Base-by-base conservation (phyloP, 768 basidiomycete species). In the Botryobasidium botryosum region DNA sequence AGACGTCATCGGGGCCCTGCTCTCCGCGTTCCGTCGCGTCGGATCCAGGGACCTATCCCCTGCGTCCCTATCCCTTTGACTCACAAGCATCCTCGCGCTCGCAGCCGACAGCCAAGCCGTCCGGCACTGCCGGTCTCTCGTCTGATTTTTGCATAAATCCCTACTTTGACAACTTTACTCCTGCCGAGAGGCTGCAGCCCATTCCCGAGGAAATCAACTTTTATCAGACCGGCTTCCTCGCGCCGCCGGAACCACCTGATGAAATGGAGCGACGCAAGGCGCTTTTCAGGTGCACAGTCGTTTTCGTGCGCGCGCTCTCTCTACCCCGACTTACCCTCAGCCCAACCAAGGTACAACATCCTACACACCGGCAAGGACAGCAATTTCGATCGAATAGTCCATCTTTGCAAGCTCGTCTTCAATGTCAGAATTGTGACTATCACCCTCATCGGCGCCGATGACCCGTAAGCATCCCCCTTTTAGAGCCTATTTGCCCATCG, bases 351-450 rank as follows among this genome's bases (percentile, higher is more conserved):
- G 51, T 91, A 86, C 64, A 87, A 88, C 53, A 81, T 94, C 40
- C 78, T 86, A 72, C 75, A 83, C 51, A 90, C 87, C 0, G 75
- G 77, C 13, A 67, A 77, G 6, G 91, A 96, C 58, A 66, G 74
- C 50, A 91, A 92, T 57, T 94, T 96, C 56, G 90, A 94, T 60
- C 74, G 91, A 15, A 91, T 94, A 51, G 84, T 79, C 13, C 87
- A 92, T 58, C 71, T 96, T 23, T 83, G 82, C 32, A 91, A 91
- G 62, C 65, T 94, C 32, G 91, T 96, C 5, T 96, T 96, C 61
- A 81, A 71, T 55, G 83, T 88, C 2, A 84, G 83, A 57, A 77
- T 81, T 12, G 88, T 91, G 2, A 59, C 75, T 20, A 82, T 96
- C 18, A 74, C 79, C 6, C 63, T 92, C 29, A 69, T 88, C n/a